Evolutionary conservation across 148 eudicot species (phyloP).

Genomic region (Nepenthes mirabilis): DNA sequence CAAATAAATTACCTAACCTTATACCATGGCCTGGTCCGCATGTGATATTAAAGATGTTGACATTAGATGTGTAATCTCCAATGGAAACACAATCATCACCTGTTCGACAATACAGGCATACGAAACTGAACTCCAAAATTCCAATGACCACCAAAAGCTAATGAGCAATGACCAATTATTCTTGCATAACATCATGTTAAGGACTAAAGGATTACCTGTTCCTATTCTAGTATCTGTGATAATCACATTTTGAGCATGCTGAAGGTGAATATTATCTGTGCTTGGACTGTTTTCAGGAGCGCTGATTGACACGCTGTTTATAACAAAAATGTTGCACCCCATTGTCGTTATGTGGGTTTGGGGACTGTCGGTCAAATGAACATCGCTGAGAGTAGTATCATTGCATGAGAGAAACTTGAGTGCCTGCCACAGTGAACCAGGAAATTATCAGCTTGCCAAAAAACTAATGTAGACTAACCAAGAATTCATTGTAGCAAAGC

Average conservation of each 20-base stretch:
- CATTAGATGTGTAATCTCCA: conserved; percentile 43
- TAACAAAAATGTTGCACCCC: conserved; percentile 17
- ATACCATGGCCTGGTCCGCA: conserved; percentile 81
- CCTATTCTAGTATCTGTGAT: conserved; percentile 27
- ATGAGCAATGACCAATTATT: background rate
- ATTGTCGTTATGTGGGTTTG: conserved; percentile 39
- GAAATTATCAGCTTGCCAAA: background rate
- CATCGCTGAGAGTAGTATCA: conserved; percentile 25
- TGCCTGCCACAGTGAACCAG: conserved; percentile 22
- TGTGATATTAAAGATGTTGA: conserved; percentile 27
- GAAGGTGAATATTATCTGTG: conserved; percentile 67
- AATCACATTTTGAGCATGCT: conserved; percentile 19
- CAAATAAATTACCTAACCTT: conserved; percentile 21
- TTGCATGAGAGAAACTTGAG: conserved; percentile 42
- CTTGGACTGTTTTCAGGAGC: conserved; percentile 53
- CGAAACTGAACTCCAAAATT: background rate
- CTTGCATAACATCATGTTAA: background rate
- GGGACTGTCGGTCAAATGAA: conserved; percentile 33
- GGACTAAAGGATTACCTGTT: conserved; percentile 16
- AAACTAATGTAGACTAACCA: background rate
- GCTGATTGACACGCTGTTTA: conserved; percentile 23
- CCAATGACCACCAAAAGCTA: background rate
- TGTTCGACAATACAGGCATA: conserved; percentile 5
- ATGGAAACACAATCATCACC: conserved; percentile 70
- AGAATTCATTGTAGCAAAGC: background rate